Evolutionary conservation across 2,329 filamentous ascomycete genomes (phyloP).

Genomic region (Chaetomiaceae sp.): DNA sequence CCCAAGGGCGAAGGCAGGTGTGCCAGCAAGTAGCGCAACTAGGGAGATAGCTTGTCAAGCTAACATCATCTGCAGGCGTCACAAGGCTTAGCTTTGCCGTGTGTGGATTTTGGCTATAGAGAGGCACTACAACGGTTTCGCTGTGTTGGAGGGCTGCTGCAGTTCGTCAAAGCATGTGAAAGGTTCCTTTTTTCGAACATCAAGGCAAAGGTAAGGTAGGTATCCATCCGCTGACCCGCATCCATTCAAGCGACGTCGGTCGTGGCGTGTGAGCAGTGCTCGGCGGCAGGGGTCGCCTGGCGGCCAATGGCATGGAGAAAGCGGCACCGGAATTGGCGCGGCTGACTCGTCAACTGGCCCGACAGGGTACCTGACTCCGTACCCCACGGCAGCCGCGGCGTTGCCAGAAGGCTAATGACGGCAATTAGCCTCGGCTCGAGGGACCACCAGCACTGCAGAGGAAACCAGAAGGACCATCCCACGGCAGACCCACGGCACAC

Average conservation of each 20-base stretch:
- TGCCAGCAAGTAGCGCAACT: too few relatives aligned
- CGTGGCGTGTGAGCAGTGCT: conserved; percentile 2
- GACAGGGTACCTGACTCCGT: too few relatives aligned
- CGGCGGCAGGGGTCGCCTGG: background rate
- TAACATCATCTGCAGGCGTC: background rate
- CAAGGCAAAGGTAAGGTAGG: too few relatives aligned
- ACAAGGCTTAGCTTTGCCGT: too few relatives aligned
- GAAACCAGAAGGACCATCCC: background rate
- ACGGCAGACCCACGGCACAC: too few relatives aligned
- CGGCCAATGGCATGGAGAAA: conserved; percentile 1
- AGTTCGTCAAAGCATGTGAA: conserved; percentile 20
- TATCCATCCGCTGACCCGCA: conserved; percentile 22
- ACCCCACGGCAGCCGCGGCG: conserved; percentile 17
- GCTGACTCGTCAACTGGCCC: conserved; percentile 22
- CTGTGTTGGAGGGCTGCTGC: background rate
- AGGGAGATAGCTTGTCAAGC: too few relatives aligned
- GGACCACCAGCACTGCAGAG: background rate
- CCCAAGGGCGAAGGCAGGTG: too few relatives aligned
- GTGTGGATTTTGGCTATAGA: background rate
- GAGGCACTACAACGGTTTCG: background rate
- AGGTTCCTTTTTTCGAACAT: background rate
- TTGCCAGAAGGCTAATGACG: conserved; percentile 18
- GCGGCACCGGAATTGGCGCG: conserved; percentile 14
- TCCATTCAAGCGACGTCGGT: background rate
- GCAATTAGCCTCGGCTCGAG: conserved; percentile 28